Evolutionary conservation across 441 rosid species (phyloP).

Genomic region (Pelargonium citronellum): DNA sequence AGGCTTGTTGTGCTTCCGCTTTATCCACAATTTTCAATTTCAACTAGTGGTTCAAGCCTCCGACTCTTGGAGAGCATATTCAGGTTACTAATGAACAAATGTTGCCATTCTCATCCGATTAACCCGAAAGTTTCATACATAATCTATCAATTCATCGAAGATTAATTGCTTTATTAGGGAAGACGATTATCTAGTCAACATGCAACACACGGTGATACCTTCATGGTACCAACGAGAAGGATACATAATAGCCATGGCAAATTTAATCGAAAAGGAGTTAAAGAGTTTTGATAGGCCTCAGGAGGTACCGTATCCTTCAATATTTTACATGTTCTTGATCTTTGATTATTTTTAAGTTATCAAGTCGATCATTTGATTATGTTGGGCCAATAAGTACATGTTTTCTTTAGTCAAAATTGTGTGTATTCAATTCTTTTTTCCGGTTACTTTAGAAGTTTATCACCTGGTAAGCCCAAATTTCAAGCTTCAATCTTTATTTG

Average conservation of each 20-base stretch:
- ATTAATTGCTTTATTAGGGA: conserved; percentile 48
- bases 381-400: too few relatives aligned
- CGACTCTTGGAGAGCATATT: conserved; percentile 89
- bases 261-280: conserved; percentile 72
- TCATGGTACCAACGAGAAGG: conserved; percentile 99
- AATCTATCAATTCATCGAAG: conserved; percentile 16
- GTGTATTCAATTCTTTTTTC: too few relatives aligned
- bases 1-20: conserved; percentile 96
- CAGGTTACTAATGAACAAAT: conserved; percentile 40
- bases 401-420: too few relatives aligned
- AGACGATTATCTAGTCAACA: conserved; percentile 92
- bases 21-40: conserved; percentile 96
- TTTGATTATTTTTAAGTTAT: background rate
- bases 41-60: conserved; percentile 97
- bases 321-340: conserved; percentile 1
- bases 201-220: conserved; percentile 98
- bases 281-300: conserved; percentile 55
- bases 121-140: conserved; percentile 3
- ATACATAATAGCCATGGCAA: conserved; percentile 78
- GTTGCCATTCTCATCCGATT: conserved; percentile 11
- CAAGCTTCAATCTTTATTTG: background rate
- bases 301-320: conserved; percentile 41
- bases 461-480: background rate
- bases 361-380: too few relatives aligned
- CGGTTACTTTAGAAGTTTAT: background rate